Evolutionary conservation across 2,329 filamentous ascomycete species (phyloP), one percentile per base, ranked within the genome.

Genomic region (Colletotrichum shisoi): DNA sequence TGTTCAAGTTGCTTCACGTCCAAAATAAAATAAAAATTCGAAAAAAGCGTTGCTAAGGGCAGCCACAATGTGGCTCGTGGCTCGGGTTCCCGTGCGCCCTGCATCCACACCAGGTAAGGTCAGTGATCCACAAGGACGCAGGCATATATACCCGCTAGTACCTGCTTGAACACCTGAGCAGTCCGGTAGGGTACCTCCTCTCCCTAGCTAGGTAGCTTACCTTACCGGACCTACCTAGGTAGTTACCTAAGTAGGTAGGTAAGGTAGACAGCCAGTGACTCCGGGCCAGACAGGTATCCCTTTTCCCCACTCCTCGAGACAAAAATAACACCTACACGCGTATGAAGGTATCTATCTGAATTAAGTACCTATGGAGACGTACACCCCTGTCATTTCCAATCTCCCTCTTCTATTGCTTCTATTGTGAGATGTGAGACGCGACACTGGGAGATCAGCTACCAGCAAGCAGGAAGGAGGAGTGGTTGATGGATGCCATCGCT

Each of bases 21-120:
- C 24, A 27, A 31, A 44, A 45, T 21, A 27, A 37, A 12, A 49
- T 12, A 49, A 64, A 67, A 67, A 49, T 34, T 42, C 31, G 24
- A 45, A 45, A 42, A 64, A 54, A 37, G 40, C 24, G 61, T 64
- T 68, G 65, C 56, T 60, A 63, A 24, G 61, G 56, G 65, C 49
- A 68, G 65, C 65, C 65, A 68, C 65, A 64, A 3, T 60, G 65
- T 68, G 65, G 65, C 65, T 68, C 56, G 65, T 68, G 65, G 65
- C 65, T 65, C 56, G 59, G 12, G 49, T 31, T 48, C 52, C 45
- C 19, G 45, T 9, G 49, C 39, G 19, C 27, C 59, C 59, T 49
- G 31, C 27, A 56, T 34, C 19, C n/a, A n/a, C n/a, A n/a, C n/a
- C n/a, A n/a, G 27, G 27, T 31, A 27, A 21, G 45, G 21, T 37